phyloP scores from a whole-genome alignment of 2,329 filamentous ascomycete genomes.

The Camillea tinctor region DNA sequence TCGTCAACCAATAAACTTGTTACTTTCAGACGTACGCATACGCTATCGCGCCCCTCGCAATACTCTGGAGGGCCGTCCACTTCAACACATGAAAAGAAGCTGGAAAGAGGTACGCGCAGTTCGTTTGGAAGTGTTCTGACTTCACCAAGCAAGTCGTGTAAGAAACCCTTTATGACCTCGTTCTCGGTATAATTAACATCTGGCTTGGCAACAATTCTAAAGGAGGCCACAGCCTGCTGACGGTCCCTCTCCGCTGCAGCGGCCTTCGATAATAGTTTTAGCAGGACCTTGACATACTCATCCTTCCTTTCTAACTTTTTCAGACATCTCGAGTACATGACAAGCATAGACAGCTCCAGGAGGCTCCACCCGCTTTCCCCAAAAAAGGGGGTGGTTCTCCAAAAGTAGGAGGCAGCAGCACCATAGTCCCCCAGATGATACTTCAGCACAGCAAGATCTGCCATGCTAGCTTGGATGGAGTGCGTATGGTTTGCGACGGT shows the following conservation, averaged over 20 bases:
- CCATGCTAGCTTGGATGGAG: constrained; percentile 73
- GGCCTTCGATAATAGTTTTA: constrained; percentile 72
- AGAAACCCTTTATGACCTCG: constrained; percentile 45
- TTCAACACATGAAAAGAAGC: constrained; percentile 70
- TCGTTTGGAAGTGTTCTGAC: constrained; percentile 52
- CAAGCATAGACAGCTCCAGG: constrained; percentile 78
- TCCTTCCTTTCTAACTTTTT: constrained; percentile 72
- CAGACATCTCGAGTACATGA: constrained; percentile 82
- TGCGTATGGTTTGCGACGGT: constrained; percentile 75
- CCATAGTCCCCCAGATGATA: constrained; percentile 72
- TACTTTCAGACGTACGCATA: constrained; percentile 66
- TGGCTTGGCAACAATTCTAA: constrained; percentile 36
- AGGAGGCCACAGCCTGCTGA: constrained; percentile 38
- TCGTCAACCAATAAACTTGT: constrained; percentile 71
- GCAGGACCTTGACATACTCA: constrained; percentile 73
- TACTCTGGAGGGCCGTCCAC: constrained; percentile 70
- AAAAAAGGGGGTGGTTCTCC: constrained; percentile 75
- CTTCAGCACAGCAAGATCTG: constrained; percentile 83
- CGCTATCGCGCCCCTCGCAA: constrained; percentile 70
- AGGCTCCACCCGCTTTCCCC: constrained; percentile 74
- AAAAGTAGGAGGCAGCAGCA: constrained; percentile 74
- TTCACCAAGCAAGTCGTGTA: constrained; percentile 47
- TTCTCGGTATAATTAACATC: constrained; percentile 29
- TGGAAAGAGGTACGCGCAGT: constrained; percentile 64
- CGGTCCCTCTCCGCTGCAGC: constrained; percentile 54